Evolutionary conservation across 73 alveolate genomes (phyloP).

Genomic region (Uronychia binucleata): DNA sequence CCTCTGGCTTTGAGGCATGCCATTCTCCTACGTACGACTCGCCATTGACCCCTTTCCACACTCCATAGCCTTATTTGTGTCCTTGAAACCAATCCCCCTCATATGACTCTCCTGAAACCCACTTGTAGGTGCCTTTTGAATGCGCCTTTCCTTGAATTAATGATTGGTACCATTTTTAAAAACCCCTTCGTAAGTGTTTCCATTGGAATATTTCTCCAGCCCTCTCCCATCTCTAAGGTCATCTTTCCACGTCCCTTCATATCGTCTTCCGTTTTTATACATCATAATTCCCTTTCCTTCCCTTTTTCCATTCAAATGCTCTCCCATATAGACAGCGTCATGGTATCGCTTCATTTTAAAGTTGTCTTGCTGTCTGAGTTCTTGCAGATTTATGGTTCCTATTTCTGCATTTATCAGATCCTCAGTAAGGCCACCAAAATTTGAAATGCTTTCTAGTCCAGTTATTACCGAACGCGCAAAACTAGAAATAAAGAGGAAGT

Average conservation of each 20-base stretch:
- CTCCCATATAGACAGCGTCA: slow-evolving; percentile 14
- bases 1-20: slow-evolving; percentile 67
- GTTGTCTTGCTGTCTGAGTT: no score
- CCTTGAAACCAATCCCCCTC: slow-evolving; percentile 78
- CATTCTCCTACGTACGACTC: slow-evolving; percentile 25
- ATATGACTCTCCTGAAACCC: slow-evolving; percentile 76
- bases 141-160: slow-evolving; percentile 52
- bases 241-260: slow-evolving; percentile 47
- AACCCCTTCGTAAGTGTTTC: slow-evolving; percentile 76
- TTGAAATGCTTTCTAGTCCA: no score
- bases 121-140: slow-evolving; percentile 84
- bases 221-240: slow-evolving; percentile 56
- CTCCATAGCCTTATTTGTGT: slow-evolving; percentile 27
- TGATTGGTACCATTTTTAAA: slow-evolving; percentile 13
- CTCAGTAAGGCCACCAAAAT: no score
- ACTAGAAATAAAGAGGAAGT: no score
- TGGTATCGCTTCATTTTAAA: no score
- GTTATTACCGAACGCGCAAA: no score
- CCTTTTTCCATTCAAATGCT: neutral
- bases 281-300: neutral
- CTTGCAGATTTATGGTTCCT: no score
- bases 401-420: no score
- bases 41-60: slow-evolving; percentile 16
- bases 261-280: neutral
- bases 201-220: slow-evolving; percentile 41